phyloP scores from a whole-genome alignment of 306 rosid genomes.

The Cucumis melo region DNA sequence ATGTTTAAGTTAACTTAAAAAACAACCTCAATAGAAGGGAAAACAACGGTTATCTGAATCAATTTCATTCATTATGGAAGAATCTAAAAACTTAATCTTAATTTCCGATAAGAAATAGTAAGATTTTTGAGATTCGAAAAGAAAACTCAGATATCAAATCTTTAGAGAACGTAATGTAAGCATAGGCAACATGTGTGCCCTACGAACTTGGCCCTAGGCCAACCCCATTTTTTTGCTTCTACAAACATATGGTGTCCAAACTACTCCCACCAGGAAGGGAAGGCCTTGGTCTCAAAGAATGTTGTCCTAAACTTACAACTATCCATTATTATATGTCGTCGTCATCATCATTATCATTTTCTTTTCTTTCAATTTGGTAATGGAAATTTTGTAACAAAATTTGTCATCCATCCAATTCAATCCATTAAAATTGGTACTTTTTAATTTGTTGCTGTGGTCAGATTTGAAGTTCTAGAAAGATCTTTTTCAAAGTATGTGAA shows the following conservation, averaged over 20 bases:
- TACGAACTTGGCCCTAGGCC: not conserved
- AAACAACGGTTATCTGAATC: too few relatives aligned
- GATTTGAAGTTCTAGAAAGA: not conserved
- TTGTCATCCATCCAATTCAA: not conserved
- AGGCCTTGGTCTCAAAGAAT: not conserved
- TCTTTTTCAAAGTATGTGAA: not conserved
- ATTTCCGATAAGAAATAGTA: too few relatives aligned
- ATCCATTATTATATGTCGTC: not conserved
- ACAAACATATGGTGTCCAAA: not conserved
- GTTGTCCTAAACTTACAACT: not conserved
- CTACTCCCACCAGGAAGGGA: not conserved
- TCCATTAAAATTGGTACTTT: not conserved
- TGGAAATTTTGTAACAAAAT: not conserved
- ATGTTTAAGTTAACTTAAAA: too few relatives aligned
- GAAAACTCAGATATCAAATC: too few relatives aligned
- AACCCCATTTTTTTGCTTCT: not conserved
- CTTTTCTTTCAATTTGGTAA: not conserved
- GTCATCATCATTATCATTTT: not conserved
- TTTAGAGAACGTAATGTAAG: too few relatives aligned
- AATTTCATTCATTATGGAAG: too few relatives aligned
- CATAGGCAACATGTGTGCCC: not conserved
- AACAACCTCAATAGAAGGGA: too few relatives aligned
- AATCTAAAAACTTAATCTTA: too few relatives aligned
- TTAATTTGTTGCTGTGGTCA: not conserved
- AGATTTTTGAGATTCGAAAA: too few relatives aligned